phyloP scores from a whole-genome alignment of 192 early-diverging fungal species.

The Mortierella antarctica region DNA sequence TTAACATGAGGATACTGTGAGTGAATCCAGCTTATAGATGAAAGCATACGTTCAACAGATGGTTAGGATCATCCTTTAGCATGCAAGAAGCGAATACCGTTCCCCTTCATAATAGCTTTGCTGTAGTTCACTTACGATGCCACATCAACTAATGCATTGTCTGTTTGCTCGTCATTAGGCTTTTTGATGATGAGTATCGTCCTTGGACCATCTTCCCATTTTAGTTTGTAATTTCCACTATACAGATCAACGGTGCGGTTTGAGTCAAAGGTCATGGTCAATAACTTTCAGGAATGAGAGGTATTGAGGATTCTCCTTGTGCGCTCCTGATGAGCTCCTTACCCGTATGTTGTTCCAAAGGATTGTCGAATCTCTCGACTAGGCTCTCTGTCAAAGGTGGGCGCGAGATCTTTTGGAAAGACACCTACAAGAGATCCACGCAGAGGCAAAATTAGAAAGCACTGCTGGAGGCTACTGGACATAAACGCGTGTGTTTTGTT shows the following conservation, averaged over 20 bases:
- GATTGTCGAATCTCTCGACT: constrained; percentile 58
- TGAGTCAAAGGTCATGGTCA: neutral
- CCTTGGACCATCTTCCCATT: constrained; percentile 73
- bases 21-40: constrained; percentile 70
- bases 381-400: constrained; percentile 21
- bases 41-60: neutral
- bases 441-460: neutral
- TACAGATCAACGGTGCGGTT: neutral
- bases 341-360: constrained; percentile 65
- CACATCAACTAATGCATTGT: constrained; percentile 73
- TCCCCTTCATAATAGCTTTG: neutral
- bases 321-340: neutral
- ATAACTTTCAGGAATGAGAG: neutral
- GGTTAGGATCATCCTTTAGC: neutral
- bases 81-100: neutral
- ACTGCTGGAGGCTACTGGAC: neutral
- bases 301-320: neutral
- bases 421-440: constrained; percentile 14
- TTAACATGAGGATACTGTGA: constrained; percentile 70
- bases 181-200: constrained; percentile 87
- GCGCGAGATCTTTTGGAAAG: constrained; percentile 40
- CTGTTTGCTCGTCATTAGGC: constrained; percentile 73
- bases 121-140: constrained; percentile 51
- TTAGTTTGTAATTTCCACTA: constrained; percentile 62
- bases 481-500: neutral